phyloP scores from a whole-genome alignment of 106 monocot genomes.

The Acorus gramineus region DNA sequence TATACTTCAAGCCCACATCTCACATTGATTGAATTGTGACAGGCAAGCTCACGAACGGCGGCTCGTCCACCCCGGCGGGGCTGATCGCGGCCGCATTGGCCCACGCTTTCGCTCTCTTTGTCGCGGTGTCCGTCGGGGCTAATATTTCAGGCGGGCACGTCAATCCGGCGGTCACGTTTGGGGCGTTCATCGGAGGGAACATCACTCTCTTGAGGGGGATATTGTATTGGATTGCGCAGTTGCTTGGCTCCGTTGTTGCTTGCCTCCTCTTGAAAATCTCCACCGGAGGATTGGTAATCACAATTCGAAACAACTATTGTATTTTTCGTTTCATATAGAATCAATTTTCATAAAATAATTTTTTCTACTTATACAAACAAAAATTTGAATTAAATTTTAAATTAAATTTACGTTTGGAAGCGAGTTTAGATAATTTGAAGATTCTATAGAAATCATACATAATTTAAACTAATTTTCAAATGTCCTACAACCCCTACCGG shows the following conservation, averaged over 20 bases:
- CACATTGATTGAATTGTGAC: too few relatives aligned
- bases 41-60: slow-evolving; percentile 27
- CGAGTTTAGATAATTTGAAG: too few relatives aligned
- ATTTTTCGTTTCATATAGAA: too few relatives aligned
- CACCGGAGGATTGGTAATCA: slow-evolving; percentile 24
- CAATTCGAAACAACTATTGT: not conserved
- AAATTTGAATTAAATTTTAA: too few relatives aligned
- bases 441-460: too few relatives aligned
- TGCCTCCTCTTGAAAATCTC: slow-evolving; percentile 32
- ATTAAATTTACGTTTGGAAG: too few relatives aligned
- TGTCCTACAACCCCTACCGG: too few relatives aligned
- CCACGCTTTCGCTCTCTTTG: slow-evolving; percentile 30
- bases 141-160: slow-evolving; percentile 40
- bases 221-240: slow-evolving; percentile 35
- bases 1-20: too few relatives aligned
- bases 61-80: slow-evolving; percentile 20
- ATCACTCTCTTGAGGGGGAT: slow-evolving; percentile 21
- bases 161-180: slow-evolving; percentile 34
- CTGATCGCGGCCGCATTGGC: slow-evolving; percentile 27
- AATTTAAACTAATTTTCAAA: too few relatives aligned
- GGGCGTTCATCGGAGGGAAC: slow-evolving; percentile 32
- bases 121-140: slow-evolving; percentile 27
- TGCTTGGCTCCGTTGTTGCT: slow-evolving; percentile 32
- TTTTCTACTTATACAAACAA: not conserved
- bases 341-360: not conserved